Conservation (phyloP, 768 basidiomycete species). For the Boletus rubescentipes region DNA sequence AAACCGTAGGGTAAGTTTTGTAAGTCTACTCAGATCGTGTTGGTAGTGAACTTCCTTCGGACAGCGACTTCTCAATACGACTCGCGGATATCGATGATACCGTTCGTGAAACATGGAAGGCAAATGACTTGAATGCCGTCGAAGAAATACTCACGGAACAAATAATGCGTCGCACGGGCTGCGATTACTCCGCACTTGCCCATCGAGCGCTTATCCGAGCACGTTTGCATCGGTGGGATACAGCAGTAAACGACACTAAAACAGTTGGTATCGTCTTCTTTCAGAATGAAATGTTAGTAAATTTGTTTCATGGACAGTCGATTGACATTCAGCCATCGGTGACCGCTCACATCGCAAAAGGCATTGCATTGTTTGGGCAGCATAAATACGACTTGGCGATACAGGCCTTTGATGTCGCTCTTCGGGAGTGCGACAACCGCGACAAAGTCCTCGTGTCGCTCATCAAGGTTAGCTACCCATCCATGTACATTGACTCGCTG, state of each 20-base stretch:
- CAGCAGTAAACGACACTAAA: conserved; percentile 2
- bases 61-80: conserved; percentile 5
- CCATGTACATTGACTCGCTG: neutral
- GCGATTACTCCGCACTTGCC: conserved; percentile 2
- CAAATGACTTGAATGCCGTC: neutral
- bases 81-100: neutral
- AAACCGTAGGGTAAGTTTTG: neutral
- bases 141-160: conserved; percentile 9
- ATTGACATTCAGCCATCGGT: conserved; percentile 7
- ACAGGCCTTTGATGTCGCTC: neutral
- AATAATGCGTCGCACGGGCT: neutral
- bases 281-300: neutral
- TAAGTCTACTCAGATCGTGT: neutral
- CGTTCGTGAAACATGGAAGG: conserved; percentile 1
- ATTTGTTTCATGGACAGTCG: neutral
- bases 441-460: neutral
- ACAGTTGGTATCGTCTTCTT: neutral
- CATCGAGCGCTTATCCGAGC: conserved; percentile 7
- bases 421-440: neutral
- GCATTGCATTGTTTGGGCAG: conserved; percentile 1
- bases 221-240: conserved; percentile 2
- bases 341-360: neutral
- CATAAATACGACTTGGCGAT: neutral
- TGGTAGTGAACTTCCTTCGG: neutral
- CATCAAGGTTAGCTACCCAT: neutral